These are phyloP conservation scores for Geoglossum glabrum DNA, from an alignment of 495 filamentous ascomycete species.

Conservation along the genomic window DNA sequence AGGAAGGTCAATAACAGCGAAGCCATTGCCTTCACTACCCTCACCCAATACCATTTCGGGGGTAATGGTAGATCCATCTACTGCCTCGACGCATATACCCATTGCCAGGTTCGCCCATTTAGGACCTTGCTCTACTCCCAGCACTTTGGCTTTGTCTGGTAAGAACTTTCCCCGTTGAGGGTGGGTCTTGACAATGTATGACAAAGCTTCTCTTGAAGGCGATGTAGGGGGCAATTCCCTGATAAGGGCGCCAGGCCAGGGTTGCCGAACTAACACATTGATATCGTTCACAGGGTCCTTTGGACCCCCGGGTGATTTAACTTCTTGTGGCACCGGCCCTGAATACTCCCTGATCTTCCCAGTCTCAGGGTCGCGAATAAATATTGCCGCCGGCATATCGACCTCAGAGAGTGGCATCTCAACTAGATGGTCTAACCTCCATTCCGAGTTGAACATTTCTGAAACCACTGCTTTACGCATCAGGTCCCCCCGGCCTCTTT, in stretches of 20 bases:
- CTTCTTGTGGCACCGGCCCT: constrained; percentile 32
- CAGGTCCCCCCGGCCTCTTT: constrained; percentile 23
- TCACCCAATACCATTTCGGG: constrained; percentile 47
- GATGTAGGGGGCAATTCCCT: constrained; percentile 41
- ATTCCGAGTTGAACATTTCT: constrained; percentile 67
- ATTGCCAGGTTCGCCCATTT: constrained; percentile 30
- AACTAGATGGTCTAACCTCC: constrained; percentile 46
- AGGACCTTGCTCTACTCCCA: constrained; percentile 33
- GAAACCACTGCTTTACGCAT: constrained; percentile 39
- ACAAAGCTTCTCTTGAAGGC: constrained; percentile 45
- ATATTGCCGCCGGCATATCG: constrained; percentile 45
- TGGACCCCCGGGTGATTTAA: constrained; percentile 14
- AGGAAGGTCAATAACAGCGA: constrained; percentile 68
- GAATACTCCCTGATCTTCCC: constrained; percentile 43
- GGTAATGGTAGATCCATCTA: constrained; percentile 35
- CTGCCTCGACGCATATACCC: constrained; percentile 30
- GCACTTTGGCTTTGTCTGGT: constrained; percentile 31
- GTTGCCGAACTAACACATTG: constrained; percentile 52
- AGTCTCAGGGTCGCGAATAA: constrained; percentile 42
- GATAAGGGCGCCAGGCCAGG: constrained; percentile 62
- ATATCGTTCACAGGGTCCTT: constrained; percentile 34
- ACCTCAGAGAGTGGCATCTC: constrained; percentile 45
- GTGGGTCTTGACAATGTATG: constrained; percentile 64
- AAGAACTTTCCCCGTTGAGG: constrained; percentile 64
- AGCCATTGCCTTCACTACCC: constrained; percentile 33